Evolutionary conservation across 176 grass and related monocot genomes (phyloP).

Genomic region (Oryza australiensis): DNA sequence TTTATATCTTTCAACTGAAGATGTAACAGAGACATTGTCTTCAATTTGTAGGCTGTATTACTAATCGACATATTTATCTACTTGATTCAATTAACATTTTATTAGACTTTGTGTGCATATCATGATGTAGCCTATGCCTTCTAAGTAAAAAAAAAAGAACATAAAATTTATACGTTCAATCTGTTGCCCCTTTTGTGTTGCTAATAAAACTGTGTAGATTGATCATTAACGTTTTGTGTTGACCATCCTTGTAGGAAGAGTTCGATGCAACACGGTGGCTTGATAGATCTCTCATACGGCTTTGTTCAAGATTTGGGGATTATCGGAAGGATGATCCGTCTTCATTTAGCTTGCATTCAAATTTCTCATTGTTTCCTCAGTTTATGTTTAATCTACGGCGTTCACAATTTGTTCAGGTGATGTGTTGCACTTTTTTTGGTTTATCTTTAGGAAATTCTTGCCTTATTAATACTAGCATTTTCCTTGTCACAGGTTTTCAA

Average conservation of each 20-base stretch:
- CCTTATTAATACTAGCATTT: slow-evolving; percentile 25
- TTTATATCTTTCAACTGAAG: not conserved
- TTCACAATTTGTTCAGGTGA: slow-evolving; percentile 97
- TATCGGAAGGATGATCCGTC: slow-evolving; percentile 91
- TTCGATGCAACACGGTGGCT: slow-evolving; percentile 96
- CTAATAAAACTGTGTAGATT: slow-evolving; percentile 18
- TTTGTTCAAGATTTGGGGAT: slow-evolving; percentile 96
- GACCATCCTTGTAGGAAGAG: slow-evolving; percentile 64
- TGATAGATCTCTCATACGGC: slow-evolving; percentile 87
- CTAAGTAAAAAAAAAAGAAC: not conserved
- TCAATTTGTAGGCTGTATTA: not conserved
- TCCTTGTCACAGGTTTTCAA: slow-evolving; percentile 84
- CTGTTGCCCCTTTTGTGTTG: not conserved
- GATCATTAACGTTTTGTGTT: slow-evolving; percentile 26
- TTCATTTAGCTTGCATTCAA: slow-evolving; percentile 89
- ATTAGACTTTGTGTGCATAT: not conserved
- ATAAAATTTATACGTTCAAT: not conserved
- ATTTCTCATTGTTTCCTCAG: slow-evolving; percentile 95
- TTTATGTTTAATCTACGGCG: slow-evolving; percentile 99
- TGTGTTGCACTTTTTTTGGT: not conserved
- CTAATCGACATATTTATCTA: not conserved
- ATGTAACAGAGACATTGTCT: not conserved
- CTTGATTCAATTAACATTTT: not conserved
- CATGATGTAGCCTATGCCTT: not conserved
- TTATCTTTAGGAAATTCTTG: not conserved